A percentile compares a stretch with the other conserved stretches of the same genome.
phyloP scores from a whole-genome alignment of 768 basidiomycete species.

The Lactarius akahatsu region DNA sequence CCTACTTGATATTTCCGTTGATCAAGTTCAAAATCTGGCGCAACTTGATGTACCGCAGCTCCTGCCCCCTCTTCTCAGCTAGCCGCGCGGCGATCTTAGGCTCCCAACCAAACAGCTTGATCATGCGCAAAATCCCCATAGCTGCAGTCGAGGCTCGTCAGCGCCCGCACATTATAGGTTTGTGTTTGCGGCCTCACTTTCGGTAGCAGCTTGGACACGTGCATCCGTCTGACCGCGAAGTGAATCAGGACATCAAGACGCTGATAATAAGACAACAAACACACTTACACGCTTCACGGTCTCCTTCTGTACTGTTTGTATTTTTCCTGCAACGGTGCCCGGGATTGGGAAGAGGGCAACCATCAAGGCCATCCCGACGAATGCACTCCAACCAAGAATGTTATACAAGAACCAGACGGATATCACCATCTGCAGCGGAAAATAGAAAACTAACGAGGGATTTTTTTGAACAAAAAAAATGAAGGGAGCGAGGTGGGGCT shows the following conservation, averaged over 20 bases:
- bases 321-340: slow-evolving; percentile 39
- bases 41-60: slow-evolving; percentile 39
- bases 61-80: slow-evolving; percentile 40
- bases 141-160: slow-evolving; percentile 29
- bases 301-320: slow-evolving; percentile 39
- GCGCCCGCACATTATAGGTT: not conserved
- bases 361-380: slow-evolving; percentile 44
- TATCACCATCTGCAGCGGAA: slow-evolving; percentile 43
- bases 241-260: not conserved
- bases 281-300: slow-evolving; percentile 42
- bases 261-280: not conserved
- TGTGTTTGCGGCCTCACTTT: slow-evolving; percentile 33
- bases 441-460: slow-evolving; percentile 34
- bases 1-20: slow-evolving; percentile 37
- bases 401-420: slow-evolving; percentile 44
- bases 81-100: slow-evolving; percentile 42
- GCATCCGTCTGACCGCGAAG: slow-evolving; percentile 41
- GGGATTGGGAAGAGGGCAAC: slow-evolving; percentile 45
- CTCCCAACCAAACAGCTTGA: slow-evolving; percentile 67
- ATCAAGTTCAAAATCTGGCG: slow-evolving; percentile 38
- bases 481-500: not conserved
- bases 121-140: slow-evolving; percentile 44
- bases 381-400: slow-evolving; percentile 52
- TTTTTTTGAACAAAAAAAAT: not conserved
- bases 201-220: slow-evolving; percentile 47